Evolutionary conservation across 2,329 filamentous ascomycete genomes (phyloP).

Genomic region (Madurella fahalii): DNA sequence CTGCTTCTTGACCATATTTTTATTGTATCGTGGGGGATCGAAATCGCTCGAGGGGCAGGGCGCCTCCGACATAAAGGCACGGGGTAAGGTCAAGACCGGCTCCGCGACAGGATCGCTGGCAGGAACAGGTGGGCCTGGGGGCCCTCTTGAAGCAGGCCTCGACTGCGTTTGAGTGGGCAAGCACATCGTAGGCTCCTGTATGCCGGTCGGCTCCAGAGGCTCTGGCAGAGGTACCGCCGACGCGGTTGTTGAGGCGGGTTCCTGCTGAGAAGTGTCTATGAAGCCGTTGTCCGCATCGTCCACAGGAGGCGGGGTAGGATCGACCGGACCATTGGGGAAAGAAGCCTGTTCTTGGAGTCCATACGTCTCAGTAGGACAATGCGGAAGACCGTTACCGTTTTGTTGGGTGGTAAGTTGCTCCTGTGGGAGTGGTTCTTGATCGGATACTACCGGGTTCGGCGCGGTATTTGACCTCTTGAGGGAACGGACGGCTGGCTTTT

Average conservation of each 20-base stretch:
- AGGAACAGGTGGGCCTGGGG: constrained; percentile 35
- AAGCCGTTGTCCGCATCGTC: constrained; percentile 5
- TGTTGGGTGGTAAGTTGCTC: constrained; percentile 12
- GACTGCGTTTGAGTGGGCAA: constrained; percentile 14
- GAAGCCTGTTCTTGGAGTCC: constrained; percentile 2
- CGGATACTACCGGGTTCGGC: constrained; percentile 13
- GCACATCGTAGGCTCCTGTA: constrained; percentile 3
- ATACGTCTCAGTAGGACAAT: neutral
- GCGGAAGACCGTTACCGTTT: neutral
- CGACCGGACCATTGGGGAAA: neutral
- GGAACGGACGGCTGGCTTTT: constrained; percentile 15
- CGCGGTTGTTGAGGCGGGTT: neutral
- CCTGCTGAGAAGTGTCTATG: neutral
- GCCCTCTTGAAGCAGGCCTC: constrained; percentile 13
- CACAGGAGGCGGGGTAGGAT: neutral
- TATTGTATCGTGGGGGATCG: constrained; percentile 50
- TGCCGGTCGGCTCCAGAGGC: constrained; percentile 11
- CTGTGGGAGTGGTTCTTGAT: constrained; percentile 11
- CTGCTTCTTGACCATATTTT: constrained; percentile 61
- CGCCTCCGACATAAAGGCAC: constrained; percentile 24
- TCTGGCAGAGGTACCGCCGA: constrained; percentile 15
- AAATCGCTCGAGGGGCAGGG: constrained; percentile 43
- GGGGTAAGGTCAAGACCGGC: constrained; percentile 29
- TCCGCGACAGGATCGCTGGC: constrained; percentile 45
- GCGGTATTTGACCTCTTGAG: constrained; percentile 25